A percentile compares a stretch with the other conserved stretches of the same genome.
Evolutionary conservation across 768 basidiomycete species (phyloP).

Genomic region (Termitomyces sp.): DNA sequence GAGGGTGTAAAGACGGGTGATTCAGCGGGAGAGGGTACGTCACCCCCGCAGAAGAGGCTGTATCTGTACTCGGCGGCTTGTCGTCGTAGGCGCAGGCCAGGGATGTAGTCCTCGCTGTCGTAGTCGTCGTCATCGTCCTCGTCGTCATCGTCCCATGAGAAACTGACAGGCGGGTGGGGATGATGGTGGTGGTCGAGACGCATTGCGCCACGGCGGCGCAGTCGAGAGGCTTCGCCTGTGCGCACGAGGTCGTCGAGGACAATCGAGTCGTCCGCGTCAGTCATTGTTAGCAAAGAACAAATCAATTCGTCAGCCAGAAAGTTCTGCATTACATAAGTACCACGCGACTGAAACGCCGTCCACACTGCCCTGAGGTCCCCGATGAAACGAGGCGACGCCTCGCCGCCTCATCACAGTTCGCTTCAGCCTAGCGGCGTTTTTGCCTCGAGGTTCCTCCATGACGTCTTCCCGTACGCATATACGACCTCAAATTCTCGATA

Average conservation of each 20-base stretch:
- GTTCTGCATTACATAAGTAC: not conserved
- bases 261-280: conserved; percentile 60
- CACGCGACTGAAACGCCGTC: not conserved
- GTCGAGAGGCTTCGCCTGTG: conserved; percentile 66
- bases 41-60: conserved; percentile 8
- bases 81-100: not conserved
- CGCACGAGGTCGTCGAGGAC: conserved; percentile 71
- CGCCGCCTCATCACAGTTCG: no score
- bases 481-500: no score
- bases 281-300: not conserved
- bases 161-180: not conserved
- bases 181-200: conserved; percentile 40
- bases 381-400: no score
- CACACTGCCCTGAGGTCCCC: no score
- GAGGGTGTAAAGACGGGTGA: conserved; percentile 11
- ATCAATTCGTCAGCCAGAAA: not conserved
- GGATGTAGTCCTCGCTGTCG: not conserved
- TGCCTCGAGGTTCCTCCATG: no score
- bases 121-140: not conserved
- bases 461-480: no score
- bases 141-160: not conserved
- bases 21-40: not conserved
- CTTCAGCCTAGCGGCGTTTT: no score
- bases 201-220: conserved; percentile 71
- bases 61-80: not conserved